Evolutionary conservation across 345 rosid genomes (phyloP).

Genomic region (Eucalyptus lansdowneana): DNA sequence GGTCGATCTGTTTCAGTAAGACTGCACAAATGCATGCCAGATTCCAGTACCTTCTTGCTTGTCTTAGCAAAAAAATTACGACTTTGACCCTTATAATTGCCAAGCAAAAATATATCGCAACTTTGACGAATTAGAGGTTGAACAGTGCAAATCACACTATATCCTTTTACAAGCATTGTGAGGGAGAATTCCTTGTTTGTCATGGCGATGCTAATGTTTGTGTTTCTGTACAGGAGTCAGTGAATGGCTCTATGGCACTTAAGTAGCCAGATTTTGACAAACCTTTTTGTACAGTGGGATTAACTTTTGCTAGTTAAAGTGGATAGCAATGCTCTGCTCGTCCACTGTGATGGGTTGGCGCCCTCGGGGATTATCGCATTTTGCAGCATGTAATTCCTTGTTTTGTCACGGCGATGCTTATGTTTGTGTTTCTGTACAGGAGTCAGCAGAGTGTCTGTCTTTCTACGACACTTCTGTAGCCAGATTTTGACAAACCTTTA

Average conservation of each 20-base stretch:
- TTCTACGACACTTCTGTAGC: background rate
- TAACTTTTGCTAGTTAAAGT: background rate
- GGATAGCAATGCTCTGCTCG: background rate
- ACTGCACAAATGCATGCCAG: background rate
- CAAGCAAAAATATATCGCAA: background rate
- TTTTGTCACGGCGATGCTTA: background rate
- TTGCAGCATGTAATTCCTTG: background rate
- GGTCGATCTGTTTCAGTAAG: background rate
- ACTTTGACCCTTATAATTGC: background rate
- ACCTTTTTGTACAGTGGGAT: background rate
- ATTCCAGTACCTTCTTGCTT: background rate
- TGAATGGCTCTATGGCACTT: background rate
- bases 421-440: background rate
- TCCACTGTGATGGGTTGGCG: background rate
- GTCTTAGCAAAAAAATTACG: background rate
- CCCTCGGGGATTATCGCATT: background rate
- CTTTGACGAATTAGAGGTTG: background rate
- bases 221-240: background rate
- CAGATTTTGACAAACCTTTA: background rate
- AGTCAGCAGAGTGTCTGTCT: background rate
- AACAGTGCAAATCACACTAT: background rate
- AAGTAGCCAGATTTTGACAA: background rate
- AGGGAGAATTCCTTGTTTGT: background rate
- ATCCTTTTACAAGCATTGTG: background rate
- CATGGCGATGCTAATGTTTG: background rate